Conservation (phyloP, 192 early-diverging fungal species). For the Rhizoclosmatium globosum region DNA sequence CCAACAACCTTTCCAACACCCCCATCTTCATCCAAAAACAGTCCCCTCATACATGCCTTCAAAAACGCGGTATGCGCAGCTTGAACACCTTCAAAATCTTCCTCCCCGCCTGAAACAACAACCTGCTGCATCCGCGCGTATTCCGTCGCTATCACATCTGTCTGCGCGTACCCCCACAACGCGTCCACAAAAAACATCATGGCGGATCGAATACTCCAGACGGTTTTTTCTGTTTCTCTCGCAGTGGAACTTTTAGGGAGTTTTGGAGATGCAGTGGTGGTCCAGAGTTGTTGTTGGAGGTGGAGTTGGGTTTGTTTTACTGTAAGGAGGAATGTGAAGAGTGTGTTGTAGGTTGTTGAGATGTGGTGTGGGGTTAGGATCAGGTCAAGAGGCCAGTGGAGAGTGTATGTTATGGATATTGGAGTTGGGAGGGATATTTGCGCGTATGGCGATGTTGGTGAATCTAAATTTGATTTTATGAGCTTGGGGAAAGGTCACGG, state of each 20-base stretch:
- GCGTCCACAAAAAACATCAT: conserved; percentile 79
- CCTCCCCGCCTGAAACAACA: background rate
- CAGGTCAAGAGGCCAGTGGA: conserved; percentile 76
- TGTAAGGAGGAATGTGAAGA: conserved; percentile 70
- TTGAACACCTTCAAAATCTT: conserved; percentile 43
- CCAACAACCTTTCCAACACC: conserved; percentile 1
- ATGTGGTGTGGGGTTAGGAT: conserved; percentile 57
- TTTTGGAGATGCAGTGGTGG: conserved; percentile 29
- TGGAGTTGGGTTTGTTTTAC: conserved; percentile 65
- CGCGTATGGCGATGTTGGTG: no score
- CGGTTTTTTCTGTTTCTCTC: conserved; percentile 32
- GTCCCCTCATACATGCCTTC: conserved; percentile 37
- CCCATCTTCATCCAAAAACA: conserved; percentile 34
- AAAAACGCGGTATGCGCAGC: conserved; percentile 37
- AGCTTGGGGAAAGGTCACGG: no score
- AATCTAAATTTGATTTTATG: no score
- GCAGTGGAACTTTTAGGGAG: conserved; percentile 23
- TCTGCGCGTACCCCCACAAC: conserved; percentile 76
- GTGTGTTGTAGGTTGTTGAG: conserved; percentile 57
- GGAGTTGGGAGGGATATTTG: conserved; percentile 27
- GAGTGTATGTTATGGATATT: conserved; percentile 60
- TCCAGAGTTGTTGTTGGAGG: conserved; percentile 54
- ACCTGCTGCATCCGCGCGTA: conserved; percentile 24
- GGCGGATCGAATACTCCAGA: conserved; percentile 60
- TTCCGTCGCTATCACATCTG: conserved; percentile 48